A percentile compares a stretch with the other conserved stretches of the same genome.
Conservation (phyloP, 495 filamentous ascomycete genomes). For the Xylaria nigripes region DNA sequence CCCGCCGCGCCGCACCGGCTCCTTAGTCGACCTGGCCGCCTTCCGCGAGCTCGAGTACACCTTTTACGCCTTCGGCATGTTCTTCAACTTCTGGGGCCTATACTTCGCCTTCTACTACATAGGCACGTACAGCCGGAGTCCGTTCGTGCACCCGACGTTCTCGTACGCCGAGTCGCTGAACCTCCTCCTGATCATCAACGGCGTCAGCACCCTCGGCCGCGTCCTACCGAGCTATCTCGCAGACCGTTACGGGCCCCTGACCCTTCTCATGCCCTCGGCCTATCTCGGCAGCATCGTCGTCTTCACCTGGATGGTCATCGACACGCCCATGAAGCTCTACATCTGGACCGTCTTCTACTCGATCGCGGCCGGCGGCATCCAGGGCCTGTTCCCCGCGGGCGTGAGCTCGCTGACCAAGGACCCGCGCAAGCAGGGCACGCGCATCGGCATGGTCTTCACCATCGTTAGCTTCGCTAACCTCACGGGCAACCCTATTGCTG, state of each 20-base stretch:
- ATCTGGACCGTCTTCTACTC: slow-evolving; percentile 61
- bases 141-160: slow-evolving; percentile 40
- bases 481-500: slow-evolving; percentile 68
- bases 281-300: slow-evolving; percentile 45
- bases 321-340: slow-evolving; percentile 43
- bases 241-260: slow-evolving; percentile 54
- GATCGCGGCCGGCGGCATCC: slow-evolving; percentile 55
- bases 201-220: slow-evolving; percentile 55
- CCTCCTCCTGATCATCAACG: slow-evolving; percentile 67
- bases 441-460: slow-evolving; percentile 77
- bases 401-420: slow-evolving; percentile 55
- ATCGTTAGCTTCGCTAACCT: slow-evolving; percentile 64
- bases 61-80: slow-evolving; percentile 59
- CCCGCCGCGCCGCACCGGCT: slow-evolving; percentile 54
- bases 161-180: slow-evolving; percentile 50
- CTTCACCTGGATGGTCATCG: slow-evolving; percentile 56
- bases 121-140: slow-evolving; percentile 44
- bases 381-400: slow-evolving; percentile 57
- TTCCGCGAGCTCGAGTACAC: slow-evolving; percentile 60
- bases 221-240: slow-evolving; percentile 56
- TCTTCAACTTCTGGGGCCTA: slow-evolving; percentile 53
- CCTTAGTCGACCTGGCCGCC: slow-evolving; percentile 57
- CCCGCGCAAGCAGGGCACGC: slow-evolving; percentile 56
- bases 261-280: slow-evolving; percentile 49
- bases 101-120: slow-evolving; percentile 77